Evolutionary conservation across 139 green algal genomes (phyloP).

Genomic region (Volvox reticuliferus): DNA sequence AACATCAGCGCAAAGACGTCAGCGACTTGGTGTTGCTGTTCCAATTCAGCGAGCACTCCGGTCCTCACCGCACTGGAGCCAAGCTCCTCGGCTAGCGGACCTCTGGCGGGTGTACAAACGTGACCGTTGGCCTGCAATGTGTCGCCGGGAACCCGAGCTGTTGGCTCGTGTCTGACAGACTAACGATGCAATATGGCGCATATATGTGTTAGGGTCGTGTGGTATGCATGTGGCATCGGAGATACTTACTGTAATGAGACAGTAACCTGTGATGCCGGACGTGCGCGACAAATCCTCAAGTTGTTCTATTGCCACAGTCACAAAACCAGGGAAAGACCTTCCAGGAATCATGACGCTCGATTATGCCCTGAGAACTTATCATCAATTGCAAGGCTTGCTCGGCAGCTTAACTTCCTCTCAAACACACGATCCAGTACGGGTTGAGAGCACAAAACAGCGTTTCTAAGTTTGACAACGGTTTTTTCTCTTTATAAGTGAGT

Average conservation of each 20-base stretch:
- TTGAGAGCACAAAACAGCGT: background rate
- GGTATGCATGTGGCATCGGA: no score
- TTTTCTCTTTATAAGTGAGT: no score
- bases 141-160: background rate
- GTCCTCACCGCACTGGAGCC: background rate
- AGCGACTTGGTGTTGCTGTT: no score
- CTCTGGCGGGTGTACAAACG: background rate
- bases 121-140: conserved; percentile 17
- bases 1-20: no score
- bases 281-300: background rate
- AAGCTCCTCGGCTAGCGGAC: conserved; percentile 19
- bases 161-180: no score
- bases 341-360: background rate
- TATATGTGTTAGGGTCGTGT: no score
- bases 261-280: conserved; percentile 10
- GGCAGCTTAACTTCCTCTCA: background rate
- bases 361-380: background rate
- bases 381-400: background rate
- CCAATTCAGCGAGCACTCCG: no score
- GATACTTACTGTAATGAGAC: conserved; percentile 25
- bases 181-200: no score
- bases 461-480: background rate
- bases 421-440: background rate
- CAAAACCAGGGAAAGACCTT: conserved; percentile 13
- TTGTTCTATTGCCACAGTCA: conserved; percentile 10